Conservation (phyloP, 768 basidiomycete species). For the Ramaria sp. region DNA sequence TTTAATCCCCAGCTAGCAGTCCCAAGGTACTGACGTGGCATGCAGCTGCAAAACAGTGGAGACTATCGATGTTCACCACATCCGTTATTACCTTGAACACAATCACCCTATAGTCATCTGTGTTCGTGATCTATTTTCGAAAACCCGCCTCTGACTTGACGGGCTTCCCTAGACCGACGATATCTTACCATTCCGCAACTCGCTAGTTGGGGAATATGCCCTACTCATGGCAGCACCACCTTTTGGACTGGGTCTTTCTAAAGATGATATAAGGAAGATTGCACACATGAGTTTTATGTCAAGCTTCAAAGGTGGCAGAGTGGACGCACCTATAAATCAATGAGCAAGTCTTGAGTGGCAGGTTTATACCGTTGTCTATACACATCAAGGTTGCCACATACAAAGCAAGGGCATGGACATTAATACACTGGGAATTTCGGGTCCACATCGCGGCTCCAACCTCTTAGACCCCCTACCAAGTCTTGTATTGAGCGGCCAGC, state of each 20-base stretch:
- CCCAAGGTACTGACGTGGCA: neutral
- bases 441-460: conserved; percentile 74
- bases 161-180: conserved; percentile 66
- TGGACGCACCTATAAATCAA: neutral
- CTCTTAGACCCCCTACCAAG: conserved; percentile 70
- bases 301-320: conserved; percentile 16
- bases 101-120: conserved; percentile 66
- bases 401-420: conserved; percentile 6
- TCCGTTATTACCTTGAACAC: conserved; percentile 50
- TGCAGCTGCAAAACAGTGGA: conserved; percentile 64
- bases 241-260: conserved; percentile 55
- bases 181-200: conserved; percentile 65
- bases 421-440: conserved; percentile 72
- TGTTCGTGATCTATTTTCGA: conserved; percentile 26
- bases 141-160: neutral
- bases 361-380: neutral
- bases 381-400: neutral
- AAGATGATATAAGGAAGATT: conserved; percentile 43
- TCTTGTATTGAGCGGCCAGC: conserved; percentile 39
- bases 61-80: conserved; percentile 60
- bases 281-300: conserved; percentile 51
- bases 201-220: conserved; percentile 69
- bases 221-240: conserved; percentile 65
- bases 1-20: conserved; percentile 7
- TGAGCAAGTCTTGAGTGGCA: neutral